Evolutionary conservation across 2,329 filamentous ascomycete genomes (phyloP).

Genomic region (Fusarium buxicola): DNA sequence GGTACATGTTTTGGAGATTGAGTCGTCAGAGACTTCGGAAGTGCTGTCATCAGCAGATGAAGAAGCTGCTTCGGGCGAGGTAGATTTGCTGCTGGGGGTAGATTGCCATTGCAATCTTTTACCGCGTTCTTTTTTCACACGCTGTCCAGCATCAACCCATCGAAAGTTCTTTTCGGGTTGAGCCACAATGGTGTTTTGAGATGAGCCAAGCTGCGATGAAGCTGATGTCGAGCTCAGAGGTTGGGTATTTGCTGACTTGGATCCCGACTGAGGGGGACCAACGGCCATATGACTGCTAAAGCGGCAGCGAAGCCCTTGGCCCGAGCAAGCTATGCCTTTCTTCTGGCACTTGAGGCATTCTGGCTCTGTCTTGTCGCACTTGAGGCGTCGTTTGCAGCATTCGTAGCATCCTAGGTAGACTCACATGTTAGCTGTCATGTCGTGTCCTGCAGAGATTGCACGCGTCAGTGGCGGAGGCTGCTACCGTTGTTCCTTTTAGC

Average conservation of each 20-base stretch:
- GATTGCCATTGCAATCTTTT: not conserved
- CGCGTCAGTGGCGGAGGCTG: not conserved
- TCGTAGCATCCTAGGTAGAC: conserved; percentile 51
- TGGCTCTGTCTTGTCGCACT: conserved; percentile 54
- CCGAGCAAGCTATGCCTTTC: conserved; percentile 54
- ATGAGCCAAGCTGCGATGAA: not conserved
- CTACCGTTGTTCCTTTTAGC: conserved; percentile 46
- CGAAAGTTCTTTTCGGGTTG: conserved; percentile 16
- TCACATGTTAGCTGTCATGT: conserved; percentile 3
- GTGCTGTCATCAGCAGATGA: conserved; percentile 20
- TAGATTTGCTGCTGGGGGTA: not conserved
- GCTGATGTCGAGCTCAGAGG: conserved; percentile 2
- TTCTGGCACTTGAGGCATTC: conserved; percentile 55
- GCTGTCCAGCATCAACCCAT: conserved; percentile 33
- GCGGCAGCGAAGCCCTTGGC: conserved; percentile 51
- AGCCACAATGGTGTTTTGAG: not conserved
- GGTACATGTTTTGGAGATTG: not conserved
- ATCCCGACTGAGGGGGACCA: not conserved
- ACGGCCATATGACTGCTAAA: conserved; percentile 49
- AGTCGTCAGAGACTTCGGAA: conserved; percentile 12
- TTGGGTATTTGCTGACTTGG: not conserved
- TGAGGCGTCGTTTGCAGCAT: conserved; percentile 53
- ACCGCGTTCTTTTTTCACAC: conserved; percentile 12
- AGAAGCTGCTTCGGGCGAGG: conserved; percentile 1
- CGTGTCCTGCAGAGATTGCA: not conserved